These are phyloP conservation scores for Umbelopsis sp. DNA, from an alignment of 192 early-diverging fungal genomes.

Conservation along the genomic window DNA sequence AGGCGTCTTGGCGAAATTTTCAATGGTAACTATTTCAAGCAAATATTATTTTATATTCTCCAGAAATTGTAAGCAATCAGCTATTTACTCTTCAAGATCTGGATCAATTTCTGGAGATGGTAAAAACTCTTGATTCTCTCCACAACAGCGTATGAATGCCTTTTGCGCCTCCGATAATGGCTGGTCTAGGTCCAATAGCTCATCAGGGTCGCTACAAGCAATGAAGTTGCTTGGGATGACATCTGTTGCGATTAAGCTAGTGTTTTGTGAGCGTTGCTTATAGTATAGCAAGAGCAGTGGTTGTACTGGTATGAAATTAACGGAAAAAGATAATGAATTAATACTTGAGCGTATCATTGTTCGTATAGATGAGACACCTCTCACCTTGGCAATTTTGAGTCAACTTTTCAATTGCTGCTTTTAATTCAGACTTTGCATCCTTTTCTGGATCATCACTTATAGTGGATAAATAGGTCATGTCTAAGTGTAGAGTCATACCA, in stretches of 20 bases:
- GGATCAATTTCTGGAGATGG: conserved; percentile 34
- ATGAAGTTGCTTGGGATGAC: conserved; percentile 48
- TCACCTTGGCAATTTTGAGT: conserved; percentile 22
- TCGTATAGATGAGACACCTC: not conserved
- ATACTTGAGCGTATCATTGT: too few species aligned
- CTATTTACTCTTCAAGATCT: conserved; percentile 18
- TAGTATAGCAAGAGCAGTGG: conserved; percentile 49
- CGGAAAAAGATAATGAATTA: too few species aligned
- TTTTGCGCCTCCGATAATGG: conserved; percentile 47
- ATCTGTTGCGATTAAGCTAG: conserved; percentile 22
- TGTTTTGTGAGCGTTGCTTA: conserved; percentile 39
- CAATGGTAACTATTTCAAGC: too few species aligned
- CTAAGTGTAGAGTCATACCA: conserved; percentile 26
- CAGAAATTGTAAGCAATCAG: too few species aligned
- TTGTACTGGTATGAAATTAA: not conserved
- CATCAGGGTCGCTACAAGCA: conserved; percentile 45
- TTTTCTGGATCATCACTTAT: conserved; percentile 25
- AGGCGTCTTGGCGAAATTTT: too few species aligned
- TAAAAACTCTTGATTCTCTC: conserved; percentile 47
- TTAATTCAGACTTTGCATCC: conserved; percentile 15
- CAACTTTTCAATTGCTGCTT: conserved; percentile 36
- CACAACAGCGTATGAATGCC: conserved; percentile 40
- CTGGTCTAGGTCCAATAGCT: conserved; percentile 45
- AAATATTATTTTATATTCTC: too few species aligned
- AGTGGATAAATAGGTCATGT: conserved; percentile 40